A percentile compares a stretch with the other conserved stretches of the same genome.
phyloP scores from a whole-genome alignment of 2,329 filamentous ascomycete species.

The Rhynchosporium graminicola region DNA sequence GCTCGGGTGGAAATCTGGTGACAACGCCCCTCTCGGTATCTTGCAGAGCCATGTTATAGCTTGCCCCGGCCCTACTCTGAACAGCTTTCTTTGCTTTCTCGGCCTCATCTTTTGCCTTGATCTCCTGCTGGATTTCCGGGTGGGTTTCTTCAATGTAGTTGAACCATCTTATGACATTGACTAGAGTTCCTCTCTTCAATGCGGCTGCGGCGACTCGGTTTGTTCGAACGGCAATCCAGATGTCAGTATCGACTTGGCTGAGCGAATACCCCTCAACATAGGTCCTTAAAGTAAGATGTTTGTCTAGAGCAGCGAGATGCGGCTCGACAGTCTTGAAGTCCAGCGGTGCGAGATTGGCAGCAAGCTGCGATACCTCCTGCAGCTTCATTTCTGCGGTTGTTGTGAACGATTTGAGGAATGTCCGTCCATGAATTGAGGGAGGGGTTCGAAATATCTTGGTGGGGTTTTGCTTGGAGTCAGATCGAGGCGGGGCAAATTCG shows the following conservation, averaged over 20 bases:
- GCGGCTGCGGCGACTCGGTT: constrained; percentile 84
- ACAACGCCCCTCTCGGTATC: constrained; percentile 88
- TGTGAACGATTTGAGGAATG: constrained; percentile 4
- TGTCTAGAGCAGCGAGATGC: constrained; percentile 75
- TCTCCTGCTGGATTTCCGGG: constrained; percentile 70
- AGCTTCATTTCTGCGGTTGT: constrained; percentile 53
- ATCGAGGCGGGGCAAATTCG: background rate
- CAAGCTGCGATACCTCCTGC: constrained; percentile 55
- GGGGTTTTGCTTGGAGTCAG: constrained; percentile 19
- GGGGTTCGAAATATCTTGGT: constrained; percentile 27
- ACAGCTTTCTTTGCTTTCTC: constrained; percentile 68
- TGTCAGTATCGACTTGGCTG: constrained; percentile 73
- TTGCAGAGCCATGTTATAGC: constrained; percentile 84
- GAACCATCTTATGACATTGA: constrained; percentile 85
- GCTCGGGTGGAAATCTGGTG: constrained; percentile 90
- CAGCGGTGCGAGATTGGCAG: constrained; percentile 53
- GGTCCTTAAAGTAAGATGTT: constrained; percentile 82
- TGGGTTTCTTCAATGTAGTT: constrained; percentile 79
- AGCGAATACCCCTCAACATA: constrained; percentile 82
- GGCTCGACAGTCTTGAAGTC: constrained; percentile 85
- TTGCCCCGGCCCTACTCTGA: constrained; percentile 75
- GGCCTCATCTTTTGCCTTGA: constrained; percentile 69
- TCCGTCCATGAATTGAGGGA: constrained; percentile 12
- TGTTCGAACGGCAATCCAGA: constrained; percentile 80
- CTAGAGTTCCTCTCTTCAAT: constrained; percentile 74